These are phyloP conservation scores for Silene uniflora DNA, from an alignment of 148 eudicot genomes.

Conservation along the genomic window DNA sequence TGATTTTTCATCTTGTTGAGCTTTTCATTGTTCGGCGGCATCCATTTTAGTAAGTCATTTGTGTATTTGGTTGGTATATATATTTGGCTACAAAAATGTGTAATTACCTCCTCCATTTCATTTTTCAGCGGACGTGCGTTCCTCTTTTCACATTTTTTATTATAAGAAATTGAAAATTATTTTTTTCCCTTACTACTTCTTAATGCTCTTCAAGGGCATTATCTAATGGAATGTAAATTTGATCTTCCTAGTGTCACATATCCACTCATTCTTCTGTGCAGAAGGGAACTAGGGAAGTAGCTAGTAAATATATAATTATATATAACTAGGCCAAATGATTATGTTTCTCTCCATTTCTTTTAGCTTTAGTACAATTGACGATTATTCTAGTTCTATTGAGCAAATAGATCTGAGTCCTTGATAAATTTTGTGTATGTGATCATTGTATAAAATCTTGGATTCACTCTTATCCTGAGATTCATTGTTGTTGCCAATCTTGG, in stretches of 20 bases:
- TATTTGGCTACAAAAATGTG: too few species aligned
- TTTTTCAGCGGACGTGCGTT: not conserved
- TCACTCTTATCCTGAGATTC: not conserved
- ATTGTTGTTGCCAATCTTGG: not conserved
- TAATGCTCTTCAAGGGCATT: not conserved
- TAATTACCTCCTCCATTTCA: too few species aligned
- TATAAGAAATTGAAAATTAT: not conserved
- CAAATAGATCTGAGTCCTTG: too few species aligned
- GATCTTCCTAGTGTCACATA: not conserved
- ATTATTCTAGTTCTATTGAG: too few species aligned
- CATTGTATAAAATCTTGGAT: not conserved
- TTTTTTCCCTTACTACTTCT: not conserved
- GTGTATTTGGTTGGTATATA: too few species aligned
- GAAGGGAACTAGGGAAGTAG: not conserved
- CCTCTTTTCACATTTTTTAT: not conserved
- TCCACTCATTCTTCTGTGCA: not conserved
- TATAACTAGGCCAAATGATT: not conserved
- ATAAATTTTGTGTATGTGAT: not conserved
- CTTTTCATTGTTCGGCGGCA: too few species aligned
- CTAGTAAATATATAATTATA: not conserved
- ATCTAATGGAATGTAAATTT: not conserved
- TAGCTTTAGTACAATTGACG: too few species aligned
- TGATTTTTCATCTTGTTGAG: too few species aligned
- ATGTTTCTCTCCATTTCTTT: too few species aligned
- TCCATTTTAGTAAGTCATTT: too few species aligned